These are phyloP conservation scores for Globisporangium cystogenes DNA, from an alignment of 352 stramenopile genomes.

Conservation along the genomic window DNA sequence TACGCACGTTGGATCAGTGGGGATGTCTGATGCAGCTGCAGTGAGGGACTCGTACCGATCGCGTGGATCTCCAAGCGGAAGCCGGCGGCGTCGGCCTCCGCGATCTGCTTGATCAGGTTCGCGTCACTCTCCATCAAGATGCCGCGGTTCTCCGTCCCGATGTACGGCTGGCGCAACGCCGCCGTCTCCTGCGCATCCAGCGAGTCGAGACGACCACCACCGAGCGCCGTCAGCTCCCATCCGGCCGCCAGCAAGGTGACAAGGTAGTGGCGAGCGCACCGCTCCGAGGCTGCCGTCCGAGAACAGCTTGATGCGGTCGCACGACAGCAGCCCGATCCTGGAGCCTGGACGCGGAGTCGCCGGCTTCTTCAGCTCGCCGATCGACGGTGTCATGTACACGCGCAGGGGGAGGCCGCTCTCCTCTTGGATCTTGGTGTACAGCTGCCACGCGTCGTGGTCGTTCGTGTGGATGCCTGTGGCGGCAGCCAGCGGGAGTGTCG, in stretches of 20 bases:
- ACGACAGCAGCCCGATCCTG: constrained; percentile 53
- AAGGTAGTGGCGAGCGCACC: no score
- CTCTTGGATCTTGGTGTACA: constrained; percentile 76
- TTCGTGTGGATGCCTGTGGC: constrained; percentile 75
- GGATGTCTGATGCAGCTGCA: no score
- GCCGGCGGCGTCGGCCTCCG: constrained; percentile 38
- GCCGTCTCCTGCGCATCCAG: constrained; percentile 62
- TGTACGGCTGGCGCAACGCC: constrained; percentile 64
- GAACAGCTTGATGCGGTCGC: constrained; percentile 88
- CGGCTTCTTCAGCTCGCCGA: constrained; percentile 53
- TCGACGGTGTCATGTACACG: constrained; percentile 71
- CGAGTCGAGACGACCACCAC: no score
- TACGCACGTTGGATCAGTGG: background rate
- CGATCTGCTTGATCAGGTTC: constrained; percentile 56
- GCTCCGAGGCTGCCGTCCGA: constrained; percentile 85
- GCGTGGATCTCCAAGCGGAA: constrained; percentile 87
- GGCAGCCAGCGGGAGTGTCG: background rate
- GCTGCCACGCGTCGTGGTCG: constrained; percentile 67
- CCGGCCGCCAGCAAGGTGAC: no score
- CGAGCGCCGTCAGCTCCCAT: background rate
- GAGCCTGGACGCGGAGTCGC: constrained; percentile 31
- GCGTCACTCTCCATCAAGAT: constrained; percentile 83
- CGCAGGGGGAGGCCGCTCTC: constrained; percentile 50
- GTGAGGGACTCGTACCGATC: constrained; percentile 77
- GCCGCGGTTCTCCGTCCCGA: constrained; percentile 54